A percentile compares a stretch with the other conserved stretches of the same genome.
Conservation (phyloP, 2,329 filamentous ascomycete species). For the Rugonectria rugulosa region DNA sequence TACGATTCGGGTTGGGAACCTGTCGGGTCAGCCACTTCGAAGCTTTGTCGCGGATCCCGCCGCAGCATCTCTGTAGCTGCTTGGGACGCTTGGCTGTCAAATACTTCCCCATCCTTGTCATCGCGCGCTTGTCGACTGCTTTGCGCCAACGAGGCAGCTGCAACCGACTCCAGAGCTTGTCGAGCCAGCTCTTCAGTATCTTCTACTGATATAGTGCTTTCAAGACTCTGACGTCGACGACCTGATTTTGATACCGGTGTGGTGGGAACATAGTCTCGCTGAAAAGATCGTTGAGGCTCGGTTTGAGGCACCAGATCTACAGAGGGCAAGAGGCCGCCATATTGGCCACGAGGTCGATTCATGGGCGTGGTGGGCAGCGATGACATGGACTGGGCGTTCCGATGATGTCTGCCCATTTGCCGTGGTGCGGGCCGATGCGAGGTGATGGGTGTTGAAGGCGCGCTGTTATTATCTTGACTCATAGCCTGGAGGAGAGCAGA, state of each 20-base stretch:
- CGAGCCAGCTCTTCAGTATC: constrained; percentile 66
- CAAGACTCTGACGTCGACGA: constrained; percentile 73
- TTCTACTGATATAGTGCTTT: constrained; percentile 82
- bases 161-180: constrained; percentile 61
- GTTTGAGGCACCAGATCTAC: constrained; percentile 68
- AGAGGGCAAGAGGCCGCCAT: constrained; percentile 66
- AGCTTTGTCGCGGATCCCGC: constrained; percentile 61
- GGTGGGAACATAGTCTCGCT: constrained; percentile 52
- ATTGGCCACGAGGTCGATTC: constrained; percentile 56
- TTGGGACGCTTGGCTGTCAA: constrained; percentile 79
- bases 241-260: constrained; percentile 53
- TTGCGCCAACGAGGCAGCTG: constrained; percentile 49
- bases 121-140: constrained; percentile 34
- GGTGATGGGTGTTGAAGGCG: constrained; percentile 72
- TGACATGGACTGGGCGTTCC: constrained; percentile 83
- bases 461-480: constrained; percentile 75
- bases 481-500: constrained; percentile 83
- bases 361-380: constrained; percentile 82
- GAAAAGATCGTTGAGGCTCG: constrained; percentile 59
- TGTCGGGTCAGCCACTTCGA: constrained; percentile 56
- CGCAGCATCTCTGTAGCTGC: constrained; percentile 79
- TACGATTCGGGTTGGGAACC: constrained; percentile 55
- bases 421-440: constrained; percentile 54
- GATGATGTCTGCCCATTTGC: constrained; percentile 69
- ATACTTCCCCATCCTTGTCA: constrained; percentile 59